A percentile compares a stretch with the other conserved stretches of the same genome.
phyloP scores from a whole-genome alignment of 2,329 filamentous ascomycete genomes.

The Claviceps sp. region DNA sequence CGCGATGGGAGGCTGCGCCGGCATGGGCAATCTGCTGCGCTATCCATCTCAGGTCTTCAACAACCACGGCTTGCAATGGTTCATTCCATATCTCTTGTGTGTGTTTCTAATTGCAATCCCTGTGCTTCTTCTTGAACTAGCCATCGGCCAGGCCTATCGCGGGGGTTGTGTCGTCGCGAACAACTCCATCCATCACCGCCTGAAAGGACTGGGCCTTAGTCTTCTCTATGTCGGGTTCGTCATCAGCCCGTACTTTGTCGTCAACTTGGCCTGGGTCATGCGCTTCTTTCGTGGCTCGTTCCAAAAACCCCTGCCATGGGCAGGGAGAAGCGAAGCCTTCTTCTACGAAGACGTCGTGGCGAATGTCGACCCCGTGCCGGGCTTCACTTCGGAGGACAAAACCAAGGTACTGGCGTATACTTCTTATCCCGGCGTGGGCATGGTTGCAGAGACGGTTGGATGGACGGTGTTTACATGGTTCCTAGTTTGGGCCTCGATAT shows the following conservation, averaged over 20 bases:
- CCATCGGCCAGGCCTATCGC: slow-evolving; percentile 55
- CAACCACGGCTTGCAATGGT: slow-evolving; percentile 47
- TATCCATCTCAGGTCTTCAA: slow-evolving; percentile 47
- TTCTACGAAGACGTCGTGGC: slow-evolving; percentile 36
- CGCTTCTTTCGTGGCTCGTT: slow-evolving; percentile 44
- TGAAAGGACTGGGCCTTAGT: slow-evolving; percentile 40
- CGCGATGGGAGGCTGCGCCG: slow-evolving; percentile 44
- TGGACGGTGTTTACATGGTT: slow-evolving; percentile 48
- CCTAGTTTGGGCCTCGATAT: slow-evolving; percentile 45
- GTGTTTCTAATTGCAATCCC: slow-evolving; percentile 44
- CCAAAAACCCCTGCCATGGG: slow-evolving; percentile 40
- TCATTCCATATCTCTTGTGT: slow-evolving; percentile 42
- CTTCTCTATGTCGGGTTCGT: slow-evolving; percentile 39
- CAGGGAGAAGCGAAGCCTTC: slow-evolving; percentile 35
- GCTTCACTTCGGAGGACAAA: slow-evolving; percentile 23
- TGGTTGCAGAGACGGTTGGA: slow-evolving; percentile 43
- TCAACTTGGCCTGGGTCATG: slow-evolving; percentile 46
- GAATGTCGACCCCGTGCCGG: slow-evolving; percentile 29
- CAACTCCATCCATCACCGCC: slow-evolving; percentile 36
- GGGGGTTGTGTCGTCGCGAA: slow-evolving; percentile 41
- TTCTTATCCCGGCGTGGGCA: slow-evolving; percentile 28
- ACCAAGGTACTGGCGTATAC: slow-evolving; percentile 28
- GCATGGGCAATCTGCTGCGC: slow-evolving; percentile 43
- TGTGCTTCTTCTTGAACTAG: slow-evolving; percentile 43
- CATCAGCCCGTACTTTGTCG: slow-evolving; percentile 43